Evolutionary conservation across 2,329 filamentous ascomycete species (phyloP).

Genomic region (Aspergillus alliaceus): DNA sequence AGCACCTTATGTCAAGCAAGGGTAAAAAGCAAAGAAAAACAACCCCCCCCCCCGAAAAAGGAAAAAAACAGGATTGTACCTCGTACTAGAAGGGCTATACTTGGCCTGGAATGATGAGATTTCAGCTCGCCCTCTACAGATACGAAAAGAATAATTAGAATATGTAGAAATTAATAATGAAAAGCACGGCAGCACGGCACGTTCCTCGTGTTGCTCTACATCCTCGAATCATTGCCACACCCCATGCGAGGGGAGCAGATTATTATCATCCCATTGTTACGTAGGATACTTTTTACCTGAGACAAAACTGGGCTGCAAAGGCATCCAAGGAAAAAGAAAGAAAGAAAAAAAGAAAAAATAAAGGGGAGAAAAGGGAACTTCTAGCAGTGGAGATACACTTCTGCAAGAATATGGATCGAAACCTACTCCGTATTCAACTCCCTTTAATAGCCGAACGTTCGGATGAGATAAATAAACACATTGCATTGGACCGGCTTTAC

Average conservation of each 20-base stretch:
- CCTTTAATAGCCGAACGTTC: not conserved
- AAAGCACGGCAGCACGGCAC: not conserved
- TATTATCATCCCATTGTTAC: not conserved
- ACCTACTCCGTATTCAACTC: not conserved
- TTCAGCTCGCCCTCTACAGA: not conserved
- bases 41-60: too few species aligned
- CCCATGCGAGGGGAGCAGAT: not conserved
- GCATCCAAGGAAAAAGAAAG: not conserved
- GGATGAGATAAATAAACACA: not conserved
- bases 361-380: too few species aligned
- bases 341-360: not conserved
- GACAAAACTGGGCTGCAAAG: not conserved
- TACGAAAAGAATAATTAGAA: not conserved
- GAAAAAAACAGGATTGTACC: not conserved
- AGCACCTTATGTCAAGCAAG: too few species aligned
- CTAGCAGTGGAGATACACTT: not conserved
- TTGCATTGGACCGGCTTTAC: not conserved
- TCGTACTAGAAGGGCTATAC: not conserved
- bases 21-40: not conserved
- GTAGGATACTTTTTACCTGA: not conserved
- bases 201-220: not conserved
- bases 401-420: not conserved
- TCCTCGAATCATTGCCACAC: not conserved
- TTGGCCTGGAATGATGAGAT: not conserved
- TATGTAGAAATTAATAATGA: not conserved